Percentiles rank a stretch among this genome's conserved stretches.
Evolutionary conservation across 257 asterid species (phyloP).

Genomic region (Petrea volubilis): DNA sequence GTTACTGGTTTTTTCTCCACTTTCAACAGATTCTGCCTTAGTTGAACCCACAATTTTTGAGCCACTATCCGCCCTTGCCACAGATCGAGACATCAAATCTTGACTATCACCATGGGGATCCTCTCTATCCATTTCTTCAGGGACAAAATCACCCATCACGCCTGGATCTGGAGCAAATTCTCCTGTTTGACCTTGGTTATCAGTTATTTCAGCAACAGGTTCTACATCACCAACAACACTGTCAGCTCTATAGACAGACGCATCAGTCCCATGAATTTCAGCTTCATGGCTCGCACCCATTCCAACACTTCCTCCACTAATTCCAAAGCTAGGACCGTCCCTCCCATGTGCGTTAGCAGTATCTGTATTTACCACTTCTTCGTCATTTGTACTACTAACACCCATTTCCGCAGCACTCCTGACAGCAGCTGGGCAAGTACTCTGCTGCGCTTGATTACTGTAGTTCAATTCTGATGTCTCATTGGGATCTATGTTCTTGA

Average conservation of each 20-base stretch:
- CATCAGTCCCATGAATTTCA: conserved; percentile 88
- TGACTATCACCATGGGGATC: conserved; percentile 95
- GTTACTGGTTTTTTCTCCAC: conserved; percentile 90
- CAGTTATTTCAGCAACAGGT: conserved; percentile 84
- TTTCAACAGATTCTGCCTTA: conserved; percentile 93
- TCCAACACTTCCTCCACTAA: conserved; percentile 98
- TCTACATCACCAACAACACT: conserved; percentile 89
- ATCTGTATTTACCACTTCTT: conserved; percentile 88
- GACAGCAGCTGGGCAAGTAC: conserved; percentile 77
- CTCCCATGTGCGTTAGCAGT: conserved; percentile 80
- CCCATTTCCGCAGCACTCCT: conserved; percentile 89
- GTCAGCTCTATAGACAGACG: conserved; percentile 74
- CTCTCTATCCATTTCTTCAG: conserved; percentile 87
- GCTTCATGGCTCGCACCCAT: conserved; percentile 99
- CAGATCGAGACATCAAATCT: conserved; percentile 79
- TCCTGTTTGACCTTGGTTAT: conserved; percentile 85
- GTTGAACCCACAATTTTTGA: conserved; percentile 86
- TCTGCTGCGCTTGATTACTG: conserved; percentile 95
- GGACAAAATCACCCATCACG: conserved; percentile 94
- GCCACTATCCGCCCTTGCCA: conserved; percentile 94
- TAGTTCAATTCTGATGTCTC: conserved; percentile 91
- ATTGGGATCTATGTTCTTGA: conserved; percentile 59
- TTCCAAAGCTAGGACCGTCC: conserved; percentile 86
- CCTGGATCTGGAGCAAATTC: conserved; percentile 93
- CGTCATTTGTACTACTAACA: conserved; percentile 94